Percentiles rank a stretch among this genome's conserved stretches.
Evolutionary conservation across 179 eudicot species (phyloP).

Genomic region (Spinacia oleracea): DNA sequence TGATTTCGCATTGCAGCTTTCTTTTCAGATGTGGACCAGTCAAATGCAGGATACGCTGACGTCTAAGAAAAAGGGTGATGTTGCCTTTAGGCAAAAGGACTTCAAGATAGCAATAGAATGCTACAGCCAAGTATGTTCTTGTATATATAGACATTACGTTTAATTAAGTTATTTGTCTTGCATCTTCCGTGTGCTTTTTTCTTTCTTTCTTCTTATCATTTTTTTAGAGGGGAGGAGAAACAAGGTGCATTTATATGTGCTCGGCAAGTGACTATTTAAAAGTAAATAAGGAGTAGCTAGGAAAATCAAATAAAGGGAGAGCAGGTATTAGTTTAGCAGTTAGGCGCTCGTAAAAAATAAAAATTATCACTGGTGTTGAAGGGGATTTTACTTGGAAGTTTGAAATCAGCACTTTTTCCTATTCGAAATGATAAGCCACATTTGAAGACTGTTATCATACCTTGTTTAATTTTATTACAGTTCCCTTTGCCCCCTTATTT

Average conservation of each 20-base stretch:
- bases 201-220: background rate
- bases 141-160: background rate
- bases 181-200: background rate
- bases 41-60: slow-evolving; percentile 50
- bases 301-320: background rate
- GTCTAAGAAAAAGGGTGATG: slow-evolving; percentile 54
- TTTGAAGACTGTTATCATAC: background rate
- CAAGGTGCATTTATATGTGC: background rate
- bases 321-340: background rate
- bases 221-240: background rate
- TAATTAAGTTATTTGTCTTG: background rate
- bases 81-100: slow-evolving; percentile 48
- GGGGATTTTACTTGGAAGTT: background rate
- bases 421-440: background rate
- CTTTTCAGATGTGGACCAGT: slow-evolving; percentile 59
- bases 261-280: background rate
- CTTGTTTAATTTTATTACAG: background rate
- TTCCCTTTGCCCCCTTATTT: background rate
- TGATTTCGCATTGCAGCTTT: slow-evolving; percentile 36
- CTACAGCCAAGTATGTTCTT: slow-evolving; percentile 41
- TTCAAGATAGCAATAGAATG: slow-evolving; percentile 40
- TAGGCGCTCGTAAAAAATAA: background rate
- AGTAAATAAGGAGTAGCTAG: background rate
- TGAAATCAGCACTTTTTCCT: background rate
- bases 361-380: background rate